phyloP scores from a whole-genome alignment of 2,329 filamentous ascomycete species.

The Byssothecium circinans region DNA sequence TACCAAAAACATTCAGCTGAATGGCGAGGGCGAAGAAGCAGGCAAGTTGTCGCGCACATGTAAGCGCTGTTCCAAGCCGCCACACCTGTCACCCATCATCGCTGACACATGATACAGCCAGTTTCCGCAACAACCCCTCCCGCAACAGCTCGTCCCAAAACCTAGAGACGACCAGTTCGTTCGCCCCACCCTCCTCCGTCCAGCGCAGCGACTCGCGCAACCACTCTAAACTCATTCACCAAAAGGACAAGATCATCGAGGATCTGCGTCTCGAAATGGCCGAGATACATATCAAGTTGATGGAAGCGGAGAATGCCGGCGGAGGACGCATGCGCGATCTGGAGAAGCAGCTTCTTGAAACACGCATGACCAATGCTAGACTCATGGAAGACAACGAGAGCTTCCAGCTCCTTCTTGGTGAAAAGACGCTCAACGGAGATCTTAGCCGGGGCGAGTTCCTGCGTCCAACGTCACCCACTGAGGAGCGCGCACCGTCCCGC shows the following conservation, averaged over 20 bases:
- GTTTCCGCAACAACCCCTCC: constrained; percentile 49
- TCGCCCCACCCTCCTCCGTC: constrained; percentile 81
- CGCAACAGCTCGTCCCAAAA: constrained; percentile 59
- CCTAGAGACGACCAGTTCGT: constrained; percentile 76
- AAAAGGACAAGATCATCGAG: constrained; percentile 97
- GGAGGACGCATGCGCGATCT: constrained; percentile 85
- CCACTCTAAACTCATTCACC: constrained; percentile 84
- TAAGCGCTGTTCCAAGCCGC: constrained; percentile 34
- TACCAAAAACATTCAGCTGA: constrained; percentile 65
- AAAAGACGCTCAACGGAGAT: constrained; percentile 94
- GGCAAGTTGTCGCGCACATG: constrained; percentile 56
- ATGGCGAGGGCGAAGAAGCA: constrained; percentile 47
- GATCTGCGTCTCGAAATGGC: constrained; percentile 88
- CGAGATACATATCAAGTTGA: constrained; percentile 91
- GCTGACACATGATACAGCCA: constrained; percentile 37
- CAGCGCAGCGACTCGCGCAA: constrained; percentile 87
- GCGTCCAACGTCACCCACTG: constrained; percentile 49
- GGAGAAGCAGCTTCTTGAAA: constrained; percentile 87
- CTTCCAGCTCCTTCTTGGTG: constrained; percentile 90
- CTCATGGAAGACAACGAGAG: constrained; percentile 99
- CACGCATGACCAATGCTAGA: constrained; percentile 91
- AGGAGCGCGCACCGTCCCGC: constrained; percentile 36
- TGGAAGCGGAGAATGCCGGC: constrained; percentile 90
- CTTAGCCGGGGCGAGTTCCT: constrained; percentile 82
- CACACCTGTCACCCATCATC: not conserved